Evolutionary conservation across 352 stramenopile genomes (phyloP).

Genomic region (Phytophthora sp.): DNA sequence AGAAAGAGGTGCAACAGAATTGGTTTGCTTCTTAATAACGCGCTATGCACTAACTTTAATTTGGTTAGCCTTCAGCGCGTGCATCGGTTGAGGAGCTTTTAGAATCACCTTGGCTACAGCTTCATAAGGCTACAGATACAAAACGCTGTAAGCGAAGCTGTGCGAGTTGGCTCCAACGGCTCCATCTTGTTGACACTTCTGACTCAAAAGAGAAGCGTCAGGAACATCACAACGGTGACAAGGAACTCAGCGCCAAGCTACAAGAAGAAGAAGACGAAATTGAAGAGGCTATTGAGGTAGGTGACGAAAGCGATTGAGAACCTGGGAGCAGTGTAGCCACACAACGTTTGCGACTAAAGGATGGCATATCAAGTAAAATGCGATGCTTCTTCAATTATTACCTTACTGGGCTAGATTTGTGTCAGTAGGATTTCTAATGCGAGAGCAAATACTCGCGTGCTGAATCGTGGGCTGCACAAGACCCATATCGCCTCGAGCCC

Average conservation of each 20-base stretch:
- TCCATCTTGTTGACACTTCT: constrained; percentile 12
- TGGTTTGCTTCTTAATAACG: background rate
- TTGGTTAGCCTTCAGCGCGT: constrained; percentile 53
- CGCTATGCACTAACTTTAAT: background rate
- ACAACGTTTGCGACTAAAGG: too few species aligned
- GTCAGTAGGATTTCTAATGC: constrained; percentile 10
- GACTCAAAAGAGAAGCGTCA: constrained; percentile 10
- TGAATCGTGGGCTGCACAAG: constrained; percentile 45
- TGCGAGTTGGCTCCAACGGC: constrained; percentile 40
- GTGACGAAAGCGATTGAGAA: constrained; percentile 18
- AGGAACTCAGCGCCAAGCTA: constrained; percentile 22
- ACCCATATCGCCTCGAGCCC: constrained; percentile 34
- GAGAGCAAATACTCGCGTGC: constrained; percentile 65
- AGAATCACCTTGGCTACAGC: constrained; percentile 55
- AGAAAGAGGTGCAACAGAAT: constrained; percentile 60
- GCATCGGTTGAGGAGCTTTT: constrained; percentile 67
- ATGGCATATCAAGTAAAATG: background rate
- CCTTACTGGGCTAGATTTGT: background rate
- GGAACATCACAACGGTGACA: background rate
- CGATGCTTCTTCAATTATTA: background rate
- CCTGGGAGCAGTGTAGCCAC: too few species aligned
- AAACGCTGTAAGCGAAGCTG: constrained; percentile 34
- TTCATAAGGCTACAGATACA: constrained; percentile 51
- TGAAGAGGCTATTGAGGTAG: constrained; percentile 48
- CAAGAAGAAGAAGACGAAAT: constrained; percentile 60